Evolutionary conservation across 495 filamentous ascomycete genomes (phyloP), one percentile per base, ranked within the genome.

Genomic region (Corynascus novoguineensis): DNA sequence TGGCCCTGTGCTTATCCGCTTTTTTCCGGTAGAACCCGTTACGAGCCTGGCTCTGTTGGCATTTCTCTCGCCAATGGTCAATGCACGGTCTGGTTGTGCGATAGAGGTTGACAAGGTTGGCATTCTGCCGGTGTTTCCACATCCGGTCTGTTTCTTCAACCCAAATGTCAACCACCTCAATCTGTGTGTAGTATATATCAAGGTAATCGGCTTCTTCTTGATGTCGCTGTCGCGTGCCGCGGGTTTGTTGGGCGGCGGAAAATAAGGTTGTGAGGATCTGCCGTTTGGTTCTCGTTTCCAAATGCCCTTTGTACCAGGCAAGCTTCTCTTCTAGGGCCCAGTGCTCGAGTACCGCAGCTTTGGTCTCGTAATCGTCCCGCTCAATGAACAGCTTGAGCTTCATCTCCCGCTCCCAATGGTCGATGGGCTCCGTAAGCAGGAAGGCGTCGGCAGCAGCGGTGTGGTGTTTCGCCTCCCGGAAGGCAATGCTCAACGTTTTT

Each of bases 51-150:
- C 24, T 45, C 15, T 48, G 32, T 2, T 56, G 35, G n/a, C 41
- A 53, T 7, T 40, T 40, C 49, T 67, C 64, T 24, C 57, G 60
- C 64, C 66, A 69, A 8, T 47, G 22, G 21, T 68, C 67, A 5
- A 71, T 7, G 27, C 46, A 45, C 1, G 66, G 68, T 21, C 42
- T 58, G 41, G 60, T 50, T 17, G 66, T 66, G 29, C 64, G 64
- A 47, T 67, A 69, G 35, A 69, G 62, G 29, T 49, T 53, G 8
- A 69, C 48, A 8, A 68, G 35, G 46, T 65, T 50, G 22, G 68
- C 64, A 28, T 69, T 71, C n/a, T 59, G 63, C 3, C 29, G 31
- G 3, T 62, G 60, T 8, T 32, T 49, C 60, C 60, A 59, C 35
- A 58, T 57, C 10, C 44, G 40, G 9, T 64, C 57, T 9, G 53